Percentiles rank a stretch among this genome's conserved stretches.
These are phyloP conservation scores for Chrysosporium queenslandicum DNA, from an alignment of 2,329 filamentous ascomycete species.

Conservation along the genomic window DNA sequence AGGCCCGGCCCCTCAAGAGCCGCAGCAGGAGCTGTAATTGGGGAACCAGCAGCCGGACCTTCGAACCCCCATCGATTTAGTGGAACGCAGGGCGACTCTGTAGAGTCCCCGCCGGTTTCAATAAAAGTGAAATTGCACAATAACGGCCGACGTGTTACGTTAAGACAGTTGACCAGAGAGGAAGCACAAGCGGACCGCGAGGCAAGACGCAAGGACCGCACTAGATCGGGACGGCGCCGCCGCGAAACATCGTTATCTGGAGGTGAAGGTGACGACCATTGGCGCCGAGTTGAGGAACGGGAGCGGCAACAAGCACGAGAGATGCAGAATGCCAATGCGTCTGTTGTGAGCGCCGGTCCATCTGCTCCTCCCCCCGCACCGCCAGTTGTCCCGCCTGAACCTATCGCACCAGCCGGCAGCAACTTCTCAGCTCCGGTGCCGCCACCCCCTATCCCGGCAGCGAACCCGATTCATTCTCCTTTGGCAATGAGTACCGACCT, in stretches of 20 bases:
- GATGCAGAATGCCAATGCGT: conserved; percentile 30
- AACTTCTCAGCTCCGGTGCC: conserved; percentile 25
- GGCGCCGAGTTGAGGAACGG: conserved; percentile 42
- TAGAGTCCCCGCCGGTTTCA: conserved; percentile 50
- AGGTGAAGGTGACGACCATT: conserved; percentile 35
- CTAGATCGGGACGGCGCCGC: conserved; percentile 33
- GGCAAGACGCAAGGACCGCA: conserved; percentile 42
- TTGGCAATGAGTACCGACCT: conserved; percentile 42
- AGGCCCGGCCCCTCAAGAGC: conserved; percentile 20
- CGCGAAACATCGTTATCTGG: conserved; percentile 36
- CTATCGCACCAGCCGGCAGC: not conserved
- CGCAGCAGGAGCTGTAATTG: conserved; percentile 13
- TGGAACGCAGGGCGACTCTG: conserved; percentile 34
- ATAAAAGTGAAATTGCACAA: conserved; percentile 57
- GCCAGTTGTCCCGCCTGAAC: conserved; percentile 1
- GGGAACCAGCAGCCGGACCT: conserved; percentile 19
- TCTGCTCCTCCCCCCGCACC: conserved; percentile 21
- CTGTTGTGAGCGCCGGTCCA: conserved; percentile 20
- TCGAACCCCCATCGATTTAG: conserved; percentile 27
- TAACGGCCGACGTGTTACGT: conserved; percentile 53
- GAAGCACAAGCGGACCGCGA: conserved; percentile 53
- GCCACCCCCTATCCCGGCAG: conserved; percentile 34
- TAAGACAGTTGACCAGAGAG: conserved; percentile 51
- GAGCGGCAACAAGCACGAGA: conserved; percentile 40
- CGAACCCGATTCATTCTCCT: conserved; percentile 35